Percentiles rank a stretch among this genome's conserved stretches.
phyloP scores from a whole-genome alignment of 1,139 yeast species.

The Meyerozyma smithsonii region DNA sequence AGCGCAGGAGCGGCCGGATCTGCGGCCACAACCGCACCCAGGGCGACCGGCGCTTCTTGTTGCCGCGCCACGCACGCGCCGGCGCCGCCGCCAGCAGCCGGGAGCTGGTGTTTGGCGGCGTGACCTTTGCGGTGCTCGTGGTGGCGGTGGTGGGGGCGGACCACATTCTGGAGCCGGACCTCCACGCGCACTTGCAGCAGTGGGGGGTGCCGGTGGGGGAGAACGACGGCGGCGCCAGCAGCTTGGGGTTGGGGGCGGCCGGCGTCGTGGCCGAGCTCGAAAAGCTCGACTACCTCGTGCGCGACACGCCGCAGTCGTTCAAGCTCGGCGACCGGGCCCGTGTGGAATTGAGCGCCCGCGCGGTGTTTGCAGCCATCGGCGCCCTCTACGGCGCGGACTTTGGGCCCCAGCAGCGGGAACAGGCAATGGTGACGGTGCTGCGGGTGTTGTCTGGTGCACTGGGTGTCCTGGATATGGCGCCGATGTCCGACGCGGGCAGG shows the following conservation, averaged over 20 bases:
- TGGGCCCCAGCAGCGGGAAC: constrained; percentile 17
- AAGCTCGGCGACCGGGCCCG: constrained; percentile 31
- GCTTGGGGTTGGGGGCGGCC: constrained; percentile 18
- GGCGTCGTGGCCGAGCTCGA: constrained; percentile 28
- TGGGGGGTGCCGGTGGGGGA: constrained; percentile 28
- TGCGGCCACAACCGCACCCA: constrained; percentile 11
- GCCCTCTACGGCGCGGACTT: constrained; percentile 26
- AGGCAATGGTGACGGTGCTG: constrained; percentile 24
- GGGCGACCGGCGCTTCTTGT: constrained; percentile 13
- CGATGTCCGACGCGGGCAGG: neutral
- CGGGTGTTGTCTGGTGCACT: constrained; percentile 16
- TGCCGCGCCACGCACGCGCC: constrained; percentile 14
- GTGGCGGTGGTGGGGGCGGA: constrained; percentile 28
- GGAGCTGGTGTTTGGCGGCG: constrained; percentile 18
- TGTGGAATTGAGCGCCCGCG: constrained; percentile 30
- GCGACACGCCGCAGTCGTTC: constrained; percentile 17
- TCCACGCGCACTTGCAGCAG: constrained; percentile 17
- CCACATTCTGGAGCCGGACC: constrained; percentile 24
- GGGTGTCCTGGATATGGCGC: neutral
- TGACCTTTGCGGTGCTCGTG: constrained; percentile 22
- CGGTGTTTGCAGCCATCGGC: constrained; percentile 24
- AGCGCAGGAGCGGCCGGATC: constrained; percentile 8
- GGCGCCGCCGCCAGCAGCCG: constrained; percentile 16
- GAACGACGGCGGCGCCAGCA: constrained; percentile 18
- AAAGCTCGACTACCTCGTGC: constrained; percentile 28